Base-by-base conservation (phyloP, 208 protist species). In the Trypanosoma caninum region DNA sequence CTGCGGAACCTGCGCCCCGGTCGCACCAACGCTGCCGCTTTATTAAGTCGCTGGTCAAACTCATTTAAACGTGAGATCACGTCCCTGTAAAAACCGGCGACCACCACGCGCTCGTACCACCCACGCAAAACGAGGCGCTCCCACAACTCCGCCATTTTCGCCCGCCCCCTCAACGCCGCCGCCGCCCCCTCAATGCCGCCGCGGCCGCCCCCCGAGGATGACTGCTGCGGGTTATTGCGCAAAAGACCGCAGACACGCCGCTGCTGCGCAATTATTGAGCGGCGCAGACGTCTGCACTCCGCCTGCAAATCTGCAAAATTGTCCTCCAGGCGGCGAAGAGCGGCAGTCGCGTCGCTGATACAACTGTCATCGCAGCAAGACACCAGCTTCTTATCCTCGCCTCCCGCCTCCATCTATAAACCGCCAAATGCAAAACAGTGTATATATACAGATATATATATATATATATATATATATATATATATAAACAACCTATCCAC, bases 321-420 rank as follows among this genome's bases (percentile, higher is more conserved):
- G 8, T 69, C 53, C 34, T 69, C 62, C 16, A 69, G 42, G 14
- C 62, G 62, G 3, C n/a, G 45, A 27, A 69, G 42, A 28, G 62
- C 62, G 7, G 11, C 45, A 23, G 35, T 27, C 11, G 33, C 31
- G 34, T 44, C 27, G 20, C 10, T n/a, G 20, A n/a, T 31, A 20
- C 1, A 14, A 9, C n/a, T n/a, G n/a, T n/a, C n/a, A n/a, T n/a
- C n/a, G n/a, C n/a, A n/a, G n/a, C n/a, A n/a, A n/a, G n/a, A n/a
- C n/a, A n/a, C n/a, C n/a, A n/a, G n/a, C n/a, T n/a, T n/a, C n/a
- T n/a, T n/a, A n/a, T n/a, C n/a, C n/a, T n/a, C n/a, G n/a, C n/a
- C n/a, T n/a, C n/a, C n/a, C n/a, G n/a, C n/a, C n/a, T n/a, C n/a
- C n/a, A n/a, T n/a, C n/a, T n/a, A n/a, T n/a, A n/a, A n/a, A n/a